Conservation (phyloP, 2,329 filamentous ascomycete genomes). For the Fusarium phyllophilum region DNA sequence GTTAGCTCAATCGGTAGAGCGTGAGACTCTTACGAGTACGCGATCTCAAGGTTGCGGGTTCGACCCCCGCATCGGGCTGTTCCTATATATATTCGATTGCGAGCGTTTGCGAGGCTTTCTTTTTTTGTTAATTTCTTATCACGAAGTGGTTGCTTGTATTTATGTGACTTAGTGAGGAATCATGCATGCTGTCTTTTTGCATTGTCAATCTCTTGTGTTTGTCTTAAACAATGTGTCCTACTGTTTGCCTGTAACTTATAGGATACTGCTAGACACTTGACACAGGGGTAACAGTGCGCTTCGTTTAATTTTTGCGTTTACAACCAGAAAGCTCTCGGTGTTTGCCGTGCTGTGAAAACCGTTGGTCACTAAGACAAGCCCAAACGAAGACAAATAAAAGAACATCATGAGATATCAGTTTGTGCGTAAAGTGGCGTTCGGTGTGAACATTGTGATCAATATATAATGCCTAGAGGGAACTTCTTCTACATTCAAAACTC, state of each 20-base stretch:
- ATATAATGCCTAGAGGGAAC: not conserved
- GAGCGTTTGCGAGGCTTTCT: conserved; percentile 16
- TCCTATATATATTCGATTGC: conserved; percentile 40
- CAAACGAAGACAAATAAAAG: not conserved
- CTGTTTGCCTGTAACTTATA: not conserved
- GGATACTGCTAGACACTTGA: not conserved
- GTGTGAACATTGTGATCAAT: not conserved
- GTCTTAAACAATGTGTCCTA: not conserved
- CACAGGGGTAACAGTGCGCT: fast-evolving
- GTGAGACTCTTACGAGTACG: conserved; percentile 69
- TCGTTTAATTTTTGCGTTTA: no score
- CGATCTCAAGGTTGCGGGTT: conserved; percentile 67
- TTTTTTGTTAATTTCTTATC: not conserved
- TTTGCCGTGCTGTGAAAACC: not conserved
- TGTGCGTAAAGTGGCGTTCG: not conserved
- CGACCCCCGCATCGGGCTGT: conserved; percentile 57
- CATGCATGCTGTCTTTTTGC: not conserved
- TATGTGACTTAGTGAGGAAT: not conserved
- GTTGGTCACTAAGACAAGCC: no score
- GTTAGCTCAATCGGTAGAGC: conserved; percentile 63
- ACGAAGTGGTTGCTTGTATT: no score
- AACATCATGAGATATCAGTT: not conserved
- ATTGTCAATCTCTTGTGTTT: not conserved
- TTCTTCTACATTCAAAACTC: not conserved
- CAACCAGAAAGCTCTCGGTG: fast-evolving